phyloP scores from a whole-genome alignment of 192 early-diverging fungal genomes.

The Linnemannia hyalina region DNA sequence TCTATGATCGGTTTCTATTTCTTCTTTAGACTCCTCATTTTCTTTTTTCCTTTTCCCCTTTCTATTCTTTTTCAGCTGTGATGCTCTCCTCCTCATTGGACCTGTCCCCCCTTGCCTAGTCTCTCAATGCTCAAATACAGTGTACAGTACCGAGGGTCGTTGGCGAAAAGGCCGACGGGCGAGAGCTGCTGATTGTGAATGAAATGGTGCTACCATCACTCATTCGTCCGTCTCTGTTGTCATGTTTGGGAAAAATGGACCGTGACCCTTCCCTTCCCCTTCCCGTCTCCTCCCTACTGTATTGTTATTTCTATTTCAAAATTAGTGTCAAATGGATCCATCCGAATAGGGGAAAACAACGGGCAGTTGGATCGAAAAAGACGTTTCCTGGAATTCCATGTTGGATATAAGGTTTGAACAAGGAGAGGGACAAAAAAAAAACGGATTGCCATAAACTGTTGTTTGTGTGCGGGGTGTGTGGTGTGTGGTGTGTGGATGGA shows the following conservation, averaged over 20 bases:
- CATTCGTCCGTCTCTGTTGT: too few relatives aligned
- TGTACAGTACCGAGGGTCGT: too few relatives aligned
- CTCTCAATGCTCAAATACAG: too few relatives aligned
- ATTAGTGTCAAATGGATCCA: not conserved
- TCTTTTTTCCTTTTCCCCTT: constrained; percentile 4
- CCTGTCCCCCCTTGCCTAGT: too few relatives aligned
- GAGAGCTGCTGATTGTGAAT: too few relatives aligned
- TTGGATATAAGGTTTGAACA: constrained; percentile 4
- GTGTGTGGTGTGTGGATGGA: not conserved
- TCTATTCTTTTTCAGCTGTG: not conserved
- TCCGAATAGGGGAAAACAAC: constrained; percentile 9
- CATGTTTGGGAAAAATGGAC: not conserved
- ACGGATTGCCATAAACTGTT: not conserved
- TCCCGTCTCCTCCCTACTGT: not conserved
- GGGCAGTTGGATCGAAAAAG: constrained; percentile 13
- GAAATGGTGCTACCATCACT: too few relatives aligned
- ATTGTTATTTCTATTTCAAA: not conserved
- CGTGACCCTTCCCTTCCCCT: not conserved
- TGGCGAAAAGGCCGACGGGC: too few relatives aligned
- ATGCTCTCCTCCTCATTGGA: too few relatives aligned
- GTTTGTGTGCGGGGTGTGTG: too few relatives aligned
- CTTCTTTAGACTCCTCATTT: not conserved
- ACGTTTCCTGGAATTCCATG: constrained; percentile 17
- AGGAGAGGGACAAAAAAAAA: not conserved
- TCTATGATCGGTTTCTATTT: not conserved